Base-by-base conservation (phyloP, 768 basidiomycete species). In the Antrodiella citrinella region DNA sequence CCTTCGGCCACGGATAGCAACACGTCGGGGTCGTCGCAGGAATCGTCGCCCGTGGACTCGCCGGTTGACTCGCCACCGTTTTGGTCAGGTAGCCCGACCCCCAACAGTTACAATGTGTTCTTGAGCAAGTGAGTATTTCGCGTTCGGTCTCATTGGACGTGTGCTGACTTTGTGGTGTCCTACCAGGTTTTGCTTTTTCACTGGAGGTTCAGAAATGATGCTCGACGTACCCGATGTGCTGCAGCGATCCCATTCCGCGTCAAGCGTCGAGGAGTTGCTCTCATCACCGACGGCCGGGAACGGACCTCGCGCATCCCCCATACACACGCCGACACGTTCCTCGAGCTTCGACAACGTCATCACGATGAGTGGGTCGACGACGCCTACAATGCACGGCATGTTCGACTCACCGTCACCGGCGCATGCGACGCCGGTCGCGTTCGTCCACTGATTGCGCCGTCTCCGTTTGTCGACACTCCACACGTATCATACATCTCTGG, bases 181-280 rank as follows among this genome's bases (percentile, higher is more conserved):
- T 21, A 20, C 11, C 48, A 90, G 87, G 57, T 89, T 84, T 65
- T 90, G 87, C 69, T 90, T 89, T 67, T 90, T 78, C 66, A 89
- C 87, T 2, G n/a, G n/a, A n/a, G 87, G 87, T 1, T 57, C 72
- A 2, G 76, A 72, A 26, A 60, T 67, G 2, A 25, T 65, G 47
- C 52, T 64, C n/a, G 65, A 65, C 45, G 62, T 62, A 20, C 49
- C 64, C 0, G 63, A 62, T 39, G 22, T 25, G 3, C 52, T 72
- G 9, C 63, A 69, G 18, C 72, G 73, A 44, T 69, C 73, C 38
- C 70, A 69, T 4, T 80, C 80, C 13, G 73, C 71, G 2, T 80
- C 80, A 25, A 80, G 75, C 57, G 66, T 84, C 10, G 78, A 79
- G 52, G 76, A 73, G 24, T 68, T 75, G 48, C 54, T 80, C 19